These are phyloP conservation scores for Ganoderma sinense DNA, from an alignment of 1,284 basidiomycete genomes.

Conservation along the genomic window DNA sequence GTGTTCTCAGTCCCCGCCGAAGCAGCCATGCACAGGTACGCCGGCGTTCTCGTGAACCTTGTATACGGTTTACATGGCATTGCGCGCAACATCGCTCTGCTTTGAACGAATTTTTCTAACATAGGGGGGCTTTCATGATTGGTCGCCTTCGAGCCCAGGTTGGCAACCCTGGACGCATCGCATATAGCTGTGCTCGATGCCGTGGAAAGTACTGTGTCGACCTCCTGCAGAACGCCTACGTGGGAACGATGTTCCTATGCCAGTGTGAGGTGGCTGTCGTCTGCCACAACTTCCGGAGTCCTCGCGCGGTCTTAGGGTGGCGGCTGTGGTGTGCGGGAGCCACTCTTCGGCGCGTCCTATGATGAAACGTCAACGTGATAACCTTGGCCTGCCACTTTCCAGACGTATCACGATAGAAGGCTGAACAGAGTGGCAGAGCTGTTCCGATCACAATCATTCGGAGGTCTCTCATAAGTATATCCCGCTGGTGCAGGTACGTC, in stretches of 20 bases:
- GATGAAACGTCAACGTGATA: not conserved
- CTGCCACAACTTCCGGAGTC: not conserved
- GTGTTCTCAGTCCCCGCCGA: not conserved
- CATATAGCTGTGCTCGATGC: not conserved
- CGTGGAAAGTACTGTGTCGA: not conserved
- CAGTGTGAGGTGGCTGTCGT: not conserved
- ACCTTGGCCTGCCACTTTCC: not conserved
- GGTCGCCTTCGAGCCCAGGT: not conserved
- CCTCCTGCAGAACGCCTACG: not conserved
- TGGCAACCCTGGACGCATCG: not conserved
- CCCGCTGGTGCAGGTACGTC: not conserved
- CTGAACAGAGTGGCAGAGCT: not conserved
- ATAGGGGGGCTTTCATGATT: not conserved
- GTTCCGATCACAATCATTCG: constrained; percentile 1
- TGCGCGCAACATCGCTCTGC: not conserved
- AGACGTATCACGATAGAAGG: not conserved
- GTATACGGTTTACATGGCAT: not conserved
- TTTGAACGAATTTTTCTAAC: not conserved
- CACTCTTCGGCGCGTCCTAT: not conserved
- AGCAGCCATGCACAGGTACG: not conserved
- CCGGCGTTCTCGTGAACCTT: not conserved
- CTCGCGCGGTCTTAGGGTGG: not conserved
- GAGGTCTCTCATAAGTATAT: not conserved
- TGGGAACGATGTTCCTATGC: not conserved
- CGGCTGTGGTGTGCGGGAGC: not conserved